A percentile compares a stretch with the other conserved stretches of the same genome.
Evolutionary conservation across 2,329 filamentous ascomycete genomes (phyloP).

Genomic region (Botryotinia narcissicola): DNA sequence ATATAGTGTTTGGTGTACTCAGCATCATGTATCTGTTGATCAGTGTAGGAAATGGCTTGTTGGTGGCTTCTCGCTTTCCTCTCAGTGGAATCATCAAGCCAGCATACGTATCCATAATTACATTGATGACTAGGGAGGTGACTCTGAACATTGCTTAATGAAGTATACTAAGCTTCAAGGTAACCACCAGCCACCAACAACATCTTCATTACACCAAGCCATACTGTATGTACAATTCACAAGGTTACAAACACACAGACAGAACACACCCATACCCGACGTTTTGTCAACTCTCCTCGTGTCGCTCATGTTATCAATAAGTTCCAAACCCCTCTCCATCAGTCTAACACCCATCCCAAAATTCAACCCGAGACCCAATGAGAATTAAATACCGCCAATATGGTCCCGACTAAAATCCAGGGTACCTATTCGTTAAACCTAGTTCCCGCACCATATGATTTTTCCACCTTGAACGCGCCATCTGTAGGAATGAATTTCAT

Average conservation of each 20-base stretch:
- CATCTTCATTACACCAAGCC: neutral
- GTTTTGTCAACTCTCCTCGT: conserved; percentile 2
- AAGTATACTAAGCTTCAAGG: neutral
- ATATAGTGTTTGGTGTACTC: neutral
- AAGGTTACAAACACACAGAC: neutral
- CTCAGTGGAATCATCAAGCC: neutral
- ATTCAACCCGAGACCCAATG: conserved; percentile 16
- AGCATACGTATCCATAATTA: neutral
- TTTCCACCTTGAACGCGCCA: neutral
- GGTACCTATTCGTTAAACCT: neutral
- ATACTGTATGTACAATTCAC: neutral
- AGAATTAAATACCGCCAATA: conserved; percentile 12
- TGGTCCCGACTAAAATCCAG: conserved; percentile 16
- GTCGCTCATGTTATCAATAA: conserved; percentile 12
- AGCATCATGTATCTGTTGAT: neutral
- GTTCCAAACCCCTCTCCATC: neutral
- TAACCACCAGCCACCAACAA: neutral
- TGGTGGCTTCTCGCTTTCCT: neutral
- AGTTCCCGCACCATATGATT: neutral
- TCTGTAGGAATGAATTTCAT: neutral
- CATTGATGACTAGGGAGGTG: neutral
- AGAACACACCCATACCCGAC: neutral
- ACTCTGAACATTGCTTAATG: too few relatives aligned
- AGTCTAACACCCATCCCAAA: neutral
- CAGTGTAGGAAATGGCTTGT: neutral